A percentile compares a stretch with the other conserved stretches of the same genome.
Evolutionary conservation across 306 rosid genomes (phyloP).

Genomic region (Glycine tomentella): DNA sequence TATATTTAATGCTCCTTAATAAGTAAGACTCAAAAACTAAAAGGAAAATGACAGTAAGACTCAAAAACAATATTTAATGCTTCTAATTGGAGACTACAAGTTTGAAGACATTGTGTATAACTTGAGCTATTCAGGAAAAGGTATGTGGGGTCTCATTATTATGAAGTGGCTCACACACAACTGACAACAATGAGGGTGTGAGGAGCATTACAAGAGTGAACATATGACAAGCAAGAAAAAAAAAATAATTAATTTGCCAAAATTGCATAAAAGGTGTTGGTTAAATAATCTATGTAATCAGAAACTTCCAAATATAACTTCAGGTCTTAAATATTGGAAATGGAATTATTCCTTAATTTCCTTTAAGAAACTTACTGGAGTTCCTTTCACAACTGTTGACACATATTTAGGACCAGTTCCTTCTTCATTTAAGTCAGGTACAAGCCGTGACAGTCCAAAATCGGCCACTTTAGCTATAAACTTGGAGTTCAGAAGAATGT

Average conservation of each 20-base stretch:
- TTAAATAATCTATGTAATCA: neutral
- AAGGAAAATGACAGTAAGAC: neutral
- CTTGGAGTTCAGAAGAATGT: slow-evolving; percentile 82
- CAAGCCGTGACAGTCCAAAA: slow-evolving; percentile 92
- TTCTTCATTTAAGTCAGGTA: slow-evolving; percentile 69
- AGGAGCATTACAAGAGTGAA: neutral
- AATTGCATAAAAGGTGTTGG: neutral
- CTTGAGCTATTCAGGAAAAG: neutral
- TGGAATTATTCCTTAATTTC: slow-evolving; percentile 20
- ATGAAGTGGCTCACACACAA: neutral
- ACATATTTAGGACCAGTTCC: slow-evolving; percentile 69
- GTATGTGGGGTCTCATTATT: neutral
- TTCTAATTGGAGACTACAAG: too few species aligned
- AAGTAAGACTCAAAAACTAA: neutral
- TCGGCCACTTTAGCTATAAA: slow-evolving; percentile 85
- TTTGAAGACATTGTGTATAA: neutral
- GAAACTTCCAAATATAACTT: slow-evolving; percentile 12
- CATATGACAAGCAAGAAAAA: slow-evolving; percentile 1
- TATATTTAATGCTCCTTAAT: neutral
- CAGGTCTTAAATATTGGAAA: slow-evolving; percentile 2
- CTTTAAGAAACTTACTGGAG: slow-evolving; percentile 73
- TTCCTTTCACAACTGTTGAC: slow-evolving; percentile 93
- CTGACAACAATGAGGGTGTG: neutral
- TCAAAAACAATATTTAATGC: too few species aligned
- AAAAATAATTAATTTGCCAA: neutral